phyloP scores from a whole-genome alignment of 2,329 filamentous ascomycete species.

The Clathrospora elynae region DNA sequence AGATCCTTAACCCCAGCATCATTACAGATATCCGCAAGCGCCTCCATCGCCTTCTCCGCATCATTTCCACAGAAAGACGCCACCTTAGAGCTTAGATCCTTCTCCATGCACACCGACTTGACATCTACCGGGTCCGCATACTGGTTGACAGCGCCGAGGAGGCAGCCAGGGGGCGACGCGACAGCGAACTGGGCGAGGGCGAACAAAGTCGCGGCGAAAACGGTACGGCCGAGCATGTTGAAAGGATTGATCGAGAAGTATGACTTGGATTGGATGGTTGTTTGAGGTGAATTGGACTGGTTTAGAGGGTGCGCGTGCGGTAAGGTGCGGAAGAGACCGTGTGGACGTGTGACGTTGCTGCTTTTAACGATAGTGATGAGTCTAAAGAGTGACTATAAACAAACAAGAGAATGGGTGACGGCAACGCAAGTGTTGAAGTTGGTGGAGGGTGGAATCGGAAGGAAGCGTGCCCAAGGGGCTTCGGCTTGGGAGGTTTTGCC shows the following conservation, averaged over 20 bases:
- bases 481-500: conserved; percentile 2
- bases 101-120: conserved; percentile 34
- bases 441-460: conserved; percentile 4
- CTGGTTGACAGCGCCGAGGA: conserved; percentile 39
- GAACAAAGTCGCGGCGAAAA: conserved; percentile 33
- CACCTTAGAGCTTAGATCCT: conserved; percentile 32
- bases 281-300: not conserved
- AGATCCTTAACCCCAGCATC: conserved; percentile 34
- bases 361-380: conserved; percentile 17
- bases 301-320: not conserved
- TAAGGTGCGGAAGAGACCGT: conserved; percentile 11
- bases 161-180: conserved; percentile 35
- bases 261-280: conserved; percentile 2
- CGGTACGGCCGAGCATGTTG: conserved; percentile 37
- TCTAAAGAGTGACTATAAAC: conserved; percentile 25
- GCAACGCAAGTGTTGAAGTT: conserved; percentile 16
- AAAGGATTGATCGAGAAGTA: not conserved
- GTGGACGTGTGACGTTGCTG: conserved; percentile 14
- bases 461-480: conserved; percentile 14
- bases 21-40: conserved; percentile 39
- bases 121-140: conserved; percentile 36
- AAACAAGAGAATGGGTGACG: conserved; percentile 21
- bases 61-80: conserved; percentile 32
- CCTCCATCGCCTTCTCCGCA: conserved; percentile 29
- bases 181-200: conserved; percentile 31